Conservation (phyloP, 192 early-diverging fungal genomes). For the Entrophospora sp. region DNA sequence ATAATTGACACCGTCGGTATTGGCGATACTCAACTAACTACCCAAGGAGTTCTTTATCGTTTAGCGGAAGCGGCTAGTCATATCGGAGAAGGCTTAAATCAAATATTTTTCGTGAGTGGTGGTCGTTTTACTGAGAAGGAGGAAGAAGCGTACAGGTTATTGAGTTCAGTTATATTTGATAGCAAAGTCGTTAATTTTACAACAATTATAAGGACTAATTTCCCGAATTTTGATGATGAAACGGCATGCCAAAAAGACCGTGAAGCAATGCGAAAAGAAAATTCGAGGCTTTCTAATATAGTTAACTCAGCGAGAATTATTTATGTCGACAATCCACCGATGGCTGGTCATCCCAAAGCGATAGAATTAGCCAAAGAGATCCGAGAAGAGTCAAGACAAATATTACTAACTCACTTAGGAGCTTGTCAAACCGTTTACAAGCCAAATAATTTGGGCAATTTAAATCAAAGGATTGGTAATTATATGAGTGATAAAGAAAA, state of each 20-base stretch:
- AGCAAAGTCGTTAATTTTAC: background rate
- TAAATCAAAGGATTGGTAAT: background rate
- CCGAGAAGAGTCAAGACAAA: background rate
- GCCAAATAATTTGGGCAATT: background rate
- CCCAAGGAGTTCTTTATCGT: background rate
- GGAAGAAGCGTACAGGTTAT: background rate
- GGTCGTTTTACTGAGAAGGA: background rate
- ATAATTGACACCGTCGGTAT: conserved; percentile 1
- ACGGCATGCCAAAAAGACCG: background rate
- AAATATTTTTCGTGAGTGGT: background rate
- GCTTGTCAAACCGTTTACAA: background rate
- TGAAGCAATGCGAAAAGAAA: background rate
- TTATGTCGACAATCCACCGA: background rate
- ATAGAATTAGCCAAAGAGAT: background rate
- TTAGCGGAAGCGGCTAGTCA: background rate
- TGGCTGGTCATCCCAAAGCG: background rate
- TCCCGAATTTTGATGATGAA: background rate
- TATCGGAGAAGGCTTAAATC: background rate
- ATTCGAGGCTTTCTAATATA: background rate
- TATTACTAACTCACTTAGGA: background rate
- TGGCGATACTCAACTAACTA: background rate
- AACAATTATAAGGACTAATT: conserved; percentile 7
- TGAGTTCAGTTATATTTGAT: background rate
- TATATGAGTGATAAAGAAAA: background rate
- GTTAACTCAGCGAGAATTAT: background rate